Conservation (phyloP, 176 grass and related monocot species). For the Panicum miliaceum region DNA sequence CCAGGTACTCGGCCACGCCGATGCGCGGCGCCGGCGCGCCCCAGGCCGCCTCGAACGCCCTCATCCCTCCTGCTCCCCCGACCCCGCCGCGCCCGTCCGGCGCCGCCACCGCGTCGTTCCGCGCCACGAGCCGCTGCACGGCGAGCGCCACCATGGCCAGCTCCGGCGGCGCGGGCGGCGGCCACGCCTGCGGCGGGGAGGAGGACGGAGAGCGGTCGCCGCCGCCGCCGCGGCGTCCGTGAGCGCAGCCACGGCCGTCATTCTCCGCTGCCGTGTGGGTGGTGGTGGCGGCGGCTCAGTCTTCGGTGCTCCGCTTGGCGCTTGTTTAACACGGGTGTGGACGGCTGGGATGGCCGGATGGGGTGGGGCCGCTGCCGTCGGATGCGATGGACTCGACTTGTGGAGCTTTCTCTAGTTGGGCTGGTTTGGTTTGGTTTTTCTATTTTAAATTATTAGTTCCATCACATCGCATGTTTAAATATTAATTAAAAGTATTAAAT, state of each 20-base stretch:
- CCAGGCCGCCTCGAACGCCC: constrained; percentile 57
- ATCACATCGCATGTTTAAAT: too few species aligned
- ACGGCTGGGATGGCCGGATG: neutral
- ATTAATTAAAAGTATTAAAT: too few species aligned
- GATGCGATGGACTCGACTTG: constrained; percentile 19
- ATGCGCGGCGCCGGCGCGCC: constrained; percentile 61
- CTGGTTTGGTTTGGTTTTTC: too few species aligned
- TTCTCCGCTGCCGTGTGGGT: neutral
- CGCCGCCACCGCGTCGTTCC: constrained; percentile 58
- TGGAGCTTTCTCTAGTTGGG: constrained; percentile 35
- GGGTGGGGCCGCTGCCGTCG: constrained; percentile 8
- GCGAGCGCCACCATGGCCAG: constrained; percentile 56
- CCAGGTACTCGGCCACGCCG: constrained; percentile 74
- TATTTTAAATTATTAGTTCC: too few species aligned
- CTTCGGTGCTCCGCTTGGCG: constrained; percentile 3
- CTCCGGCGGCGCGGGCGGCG: constrained; percentile 38
- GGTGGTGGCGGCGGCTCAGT: neutral
- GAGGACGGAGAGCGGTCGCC: neutral
- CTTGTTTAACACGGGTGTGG: constrained; percentile 5
- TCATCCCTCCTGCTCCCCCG: constrained; percentile 12
- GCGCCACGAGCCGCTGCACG: constrained; percentile 74
- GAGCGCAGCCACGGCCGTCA: neutral
- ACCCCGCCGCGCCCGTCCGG: neutral
- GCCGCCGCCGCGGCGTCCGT: neutral
- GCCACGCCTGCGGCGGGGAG: neutral